Evolutionary conservation across 331 rosid genomes (phyloP), one percentile per base, ranked within the genome.

Genomic region (Malus hybrid): DNA sequence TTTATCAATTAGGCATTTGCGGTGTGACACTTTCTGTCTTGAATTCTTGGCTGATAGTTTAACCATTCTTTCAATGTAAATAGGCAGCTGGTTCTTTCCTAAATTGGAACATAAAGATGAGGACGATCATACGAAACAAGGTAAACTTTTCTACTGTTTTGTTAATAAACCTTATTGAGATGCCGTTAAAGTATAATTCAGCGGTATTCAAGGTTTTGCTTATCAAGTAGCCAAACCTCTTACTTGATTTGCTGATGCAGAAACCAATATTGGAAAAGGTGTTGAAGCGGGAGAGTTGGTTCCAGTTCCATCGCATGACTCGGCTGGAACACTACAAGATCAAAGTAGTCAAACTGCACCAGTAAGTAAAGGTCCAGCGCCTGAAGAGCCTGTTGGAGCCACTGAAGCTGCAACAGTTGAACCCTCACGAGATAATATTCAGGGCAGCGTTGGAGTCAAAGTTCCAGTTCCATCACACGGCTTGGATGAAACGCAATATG

Each of bases 41-140:
- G 2, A 55, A 34, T 13, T 72, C 68, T 33, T 39, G 19, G 58
- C 48, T 46, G 26, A 18, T 42, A 64, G 19, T 42, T 72, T 42
- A 34, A 71, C 72, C 46, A 11, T 65, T 74, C 44, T 62, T 68
- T 74, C 16, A 55, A 52, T 80, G 73, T 30, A 79, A 39, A 67
- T 73, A 87, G 89, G 88, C 29, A 50, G 20, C 52, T 83, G 83
- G 88, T 57, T 82, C 32, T 81, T 68, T 69, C 79, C 83, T n/a
- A 58, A 75, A 9, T 19, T 29, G 70, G n/a, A 34, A 30, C 16
- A 24, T 20, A 30, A 58, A 16, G 55, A 3, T n/a, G 32, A 26
- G 33, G 68, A 63, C 12, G 10, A 13, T 42, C 34, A 0, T 15
- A 6, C 11, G 44, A 12, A 33, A 13, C 77, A 34, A 24, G 80